Conservation (phyloP, 2,329 filamentous ascomycete species). For the Alternaria longipes region DNA sequence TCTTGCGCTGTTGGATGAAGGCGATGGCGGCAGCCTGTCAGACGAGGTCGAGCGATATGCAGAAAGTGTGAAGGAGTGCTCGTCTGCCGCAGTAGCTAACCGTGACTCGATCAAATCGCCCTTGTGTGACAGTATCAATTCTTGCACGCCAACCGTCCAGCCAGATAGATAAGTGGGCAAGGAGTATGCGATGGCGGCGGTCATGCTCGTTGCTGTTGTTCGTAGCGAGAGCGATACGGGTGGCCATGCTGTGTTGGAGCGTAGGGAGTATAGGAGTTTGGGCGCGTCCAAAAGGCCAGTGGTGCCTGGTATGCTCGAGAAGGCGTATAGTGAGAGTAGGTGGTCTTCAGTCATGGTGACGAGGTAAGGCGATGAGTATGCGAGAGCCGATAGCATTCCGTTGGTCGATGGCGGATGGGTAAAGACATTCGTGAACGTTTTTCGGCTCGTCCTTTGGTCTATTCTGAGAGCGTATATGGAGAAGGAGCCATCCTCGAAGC, state of each 20-base stretch:
- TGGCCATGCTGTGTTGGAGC: conserved; percentile 79
- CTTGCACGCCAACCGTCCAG: conserved; percentile 93
- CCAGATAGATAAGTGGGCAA: conserved; percentile 78
- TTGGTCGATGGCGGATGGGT: conserved; percentile 69
- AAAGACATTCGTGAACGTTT: conserved; percentile 62
- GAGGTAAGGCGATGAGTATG: conserved; percentile 77
- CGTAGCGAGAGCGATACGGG: conserved; percentile 86
- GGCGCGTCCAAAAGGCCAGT: conserved; percentile 53
- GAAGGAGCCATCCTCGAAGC: conserved; percentile 60
- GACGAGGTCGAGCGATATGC: conserved; percentile 36
- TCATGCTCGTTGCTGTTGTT: conserved; percentile 68
- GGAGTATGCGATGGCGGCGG: conserved; percentile 88
- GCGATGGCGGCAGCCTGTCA: conserved; percentile 26
- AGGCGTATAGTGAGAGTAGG: conserved; percentile 78
- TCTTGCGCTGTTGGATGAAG: conserved; percentile 38
- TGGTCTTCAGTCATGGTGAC: conserved; percentile 80
- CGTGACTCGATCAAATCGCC: conserved; percentile 61
- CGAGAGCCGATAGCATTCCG: conserved; percentile 73
- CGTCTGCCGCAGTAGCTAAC: conserved; percentile 60
- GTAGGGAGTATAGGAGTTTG: conserved; percentile 76
- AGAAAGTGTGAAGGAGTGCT: conserved; percentile 56
- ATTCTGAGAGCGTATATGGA: conserved; percentile 71
- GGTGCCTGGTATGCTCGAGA: conserved; percentile 47
- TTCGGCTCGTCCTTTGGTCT: conserved; percentile 53
- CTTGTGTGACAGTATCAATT: conserved; percentile 71